Evolutionary conservation across 495 filamentous ascomycete genomes (phyloP).

Genomic region (Xylaria telfairii): DNA sequence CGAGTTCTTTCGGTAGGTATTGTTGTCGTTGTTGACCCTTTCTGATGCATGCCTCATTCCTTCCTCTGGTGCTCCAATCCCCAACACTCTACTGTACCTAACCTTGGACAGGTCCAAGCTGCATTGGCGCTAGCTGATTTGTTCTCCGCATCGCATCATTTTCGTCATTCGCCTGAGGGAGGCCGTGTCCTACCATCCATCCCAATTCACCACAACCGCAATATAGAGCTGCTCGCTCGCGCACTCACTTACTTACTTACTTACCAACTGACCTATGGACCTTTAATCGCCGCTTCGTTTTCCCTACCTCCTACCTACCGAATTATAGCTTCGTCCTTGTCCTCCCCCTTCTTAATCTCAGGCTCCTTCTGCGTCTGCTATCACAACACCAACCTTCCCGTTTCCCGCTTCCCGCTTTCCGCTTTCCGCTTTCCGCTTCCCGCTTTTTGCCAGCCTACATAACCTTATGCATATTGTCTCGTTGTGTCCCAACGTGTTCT

Average conservation of each 20-base stretch:
- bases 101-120: neutral
- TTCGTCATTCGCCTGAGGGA: constrained; percentile 3
- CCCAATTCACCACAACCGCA: neutral
- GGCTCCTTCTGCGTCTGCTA: neutral
- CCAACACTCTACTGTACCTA: neutral
- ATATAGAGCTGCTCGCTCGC: neutral
- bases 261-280: constrained; percentile 1
- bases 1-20: neutral
- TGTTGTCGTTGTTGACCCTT: neutral
- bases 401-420: neutral
- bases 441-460: neutral
- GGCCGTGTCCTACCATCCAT: neutral
- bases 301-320: neutral
- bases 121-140: constrained; percentile 16
- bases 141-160: constrained; percentile 11
- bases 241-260: neutral
- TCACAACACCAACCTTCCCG: neutral
- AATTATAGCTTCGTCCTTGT: constrained; percentile 8
- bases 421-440: too few species aligned
- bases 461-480: constrained; percentile 14
- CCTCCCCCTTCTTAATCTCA: constrained; percentile 15
- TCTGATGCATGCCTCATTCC: constrained; percentile 6
- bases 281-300: neutral
- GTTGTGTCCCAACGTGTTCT: neutral
- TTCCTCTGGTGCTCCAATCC: neutral